These are phyloP conservation scores for Phytophthora agathidicida DNA, from an alignment of 352 stramenopile species.

Conservation along the genomic window DNA sequence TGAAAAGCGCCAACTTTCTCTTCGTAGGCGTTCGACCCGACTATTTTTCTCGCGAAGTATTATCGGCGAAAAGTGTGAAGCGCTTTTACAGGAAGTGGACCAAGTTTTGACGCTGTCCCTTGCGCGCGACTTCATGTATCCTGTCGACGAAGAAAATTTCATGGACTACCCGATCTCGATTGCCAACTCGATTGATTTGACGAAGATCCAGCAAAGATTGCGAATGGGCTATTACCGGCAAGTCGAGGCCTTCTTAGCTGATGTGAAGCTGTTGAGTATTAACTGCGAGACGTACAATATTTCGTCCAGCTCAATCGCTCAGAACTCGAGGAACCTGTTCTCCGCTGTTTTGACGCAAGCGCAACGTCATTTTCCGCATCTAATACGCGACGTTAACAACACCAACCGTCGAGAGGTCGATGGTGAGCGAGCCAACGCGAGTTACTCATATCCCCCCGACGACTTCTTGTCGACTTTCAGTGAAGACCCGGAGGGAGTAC, in stretches of 20 bases:
- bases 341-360: constrained; percentile 61
- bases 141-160: constrained; percentile 73
- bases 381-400: constrained; percentile 32
- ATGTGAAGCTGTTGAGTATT: constrained; percentile 69
- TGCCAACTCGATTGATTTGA: constrained; percentile 86
- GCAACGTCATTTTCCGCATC: constrained; percentile 67
- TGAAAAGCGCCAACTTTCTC: constrained; percentile 52
- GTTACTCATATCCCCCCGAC: constrained; percentile 56
- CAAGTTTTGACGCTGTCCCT: constrained; percentile 74
- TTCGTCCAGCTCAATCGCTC: constrained; percentile 74
- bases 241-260: constrained; percentile 79
- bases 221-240: constrained; percentile 81
- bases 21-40: constrained; percentile 36
- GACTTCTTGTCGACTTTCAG: constrained; percentile 60
- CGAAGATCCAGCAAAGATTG: constrained; percentile 75
- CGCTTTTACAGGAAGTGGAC: constrained; percentile 61
- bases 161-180: constrained; percentile 85
- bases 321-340: constrained; percentile 81
- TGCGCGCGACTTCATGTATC: constrained; percentile 80
- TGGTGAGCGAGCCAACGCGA: constrained; percentile 17
- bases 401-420: constrained; percentile 28
- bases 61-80: constrained; percentile 47
- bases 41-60: constrained; percentile 64
- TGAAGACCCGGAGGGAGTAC: constrained; percentile 39
- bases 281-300: constrained; percentile 92